Evolutionary conservation across 179 eudicot species (phyloP).

Genomic region (Beta corolliflora): DNA sequence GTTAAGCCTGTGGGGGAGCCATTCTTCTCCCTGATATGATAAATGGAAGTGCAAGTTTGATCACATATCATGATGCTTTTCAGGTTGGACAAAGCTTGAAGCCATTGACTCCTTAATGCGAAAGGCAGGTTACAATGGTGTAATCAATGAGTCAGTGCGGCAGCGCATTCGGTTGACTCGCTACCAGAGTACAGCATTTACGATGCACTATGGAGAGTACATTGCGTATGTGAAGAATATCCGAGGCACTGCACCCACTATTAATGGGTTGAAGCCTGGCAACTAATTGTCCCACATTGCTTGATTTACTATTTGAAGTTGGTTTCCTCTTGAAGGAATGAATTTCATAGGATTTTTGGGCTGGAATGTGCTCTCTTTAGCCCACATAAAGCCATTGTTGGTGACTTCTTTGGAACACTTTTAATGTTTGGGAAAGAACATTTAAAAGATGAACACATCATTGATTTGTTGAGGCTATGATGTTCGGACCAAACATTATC

Average conservation of each 20-base stretch:
- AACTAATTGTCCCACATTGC: slow-evolving; percentile 21
- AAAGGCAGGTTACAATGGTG: slow-evolving; percentile 77
- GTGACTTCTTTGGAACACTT: not conserved
- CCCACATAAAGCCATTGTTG: slow-evolving; percentile 23
- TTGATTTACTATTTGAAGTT: slow-evolving; percentile 5
- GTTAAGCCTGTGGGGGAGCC: not conserved
- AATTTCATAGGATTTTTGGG: slow-evolving; percentile 4
- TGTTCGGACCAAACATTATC: slow-evolving; percentile 6
- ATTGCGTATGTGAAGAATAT: slow-evolving; percentile 57
- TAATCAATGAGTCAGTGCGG: slow-evolving; percentile 69
- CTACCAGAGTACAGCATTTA: slow-evolving; percentile 81
- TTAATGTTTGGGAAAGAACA: slow-evolving; percentile 11
- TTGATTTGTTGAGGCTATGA: not conserved
- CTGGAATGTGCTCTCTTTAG: slow-evolving; percentile 19
- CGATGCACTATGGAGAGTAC: slow-evolving; percentile 77
- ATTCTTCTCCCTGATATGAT: not conserved
- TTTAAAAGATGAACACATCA: not conserved
- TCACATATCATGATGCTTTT: not conserved
- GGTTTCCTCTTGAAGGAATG: slow-evolving; percentile 18
- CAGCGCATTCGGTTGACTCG: slow-evolving; percentile 71
- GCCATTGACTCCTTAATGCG: slow-evolving; percentile 84
- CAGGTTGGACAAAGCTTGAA: slow-evolving; percentile 88
- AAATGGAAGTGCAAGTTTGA: not conserved
- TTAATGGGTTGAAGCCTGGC: slow-evolving; percentile 52
- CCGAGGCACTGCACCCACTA: slow-evolving; percentile 58